Evolutionary conservation across 108 stramenopile species (phyloP).

Genomic region (Cyclotella choctawhatcheeana): DNA sequence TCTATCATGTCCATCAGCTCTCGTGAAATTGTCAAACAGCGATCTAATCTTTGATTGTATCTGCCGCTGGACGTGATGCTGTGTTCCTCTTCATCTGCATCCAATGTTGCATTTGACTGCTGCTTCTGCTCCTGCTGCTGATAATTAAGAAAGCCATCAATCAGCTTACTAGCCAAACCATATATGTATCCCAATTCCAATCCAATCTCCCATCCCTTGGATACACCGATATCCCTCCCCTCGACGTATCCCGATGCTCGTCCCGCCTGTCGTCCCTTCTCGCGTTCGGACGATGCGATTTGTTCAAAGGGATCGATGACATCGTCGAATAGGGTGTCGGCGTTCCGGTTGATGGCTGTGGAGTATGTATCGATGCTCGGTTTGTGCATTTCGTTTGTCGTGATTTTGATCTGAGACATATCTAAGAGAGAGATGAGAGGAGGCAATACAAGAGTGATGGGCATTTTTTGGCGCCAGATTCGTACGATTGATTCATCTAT

Average conservation of each 20-base stretch:
- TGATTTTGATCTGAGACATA: no score
- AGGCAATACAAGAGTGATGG: no score
- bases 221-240: constrained; percentile 28
- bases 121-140: neutral
- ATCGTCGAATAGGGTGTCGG: constrained; percentile 11
- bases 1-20: constrained; percentile 26
- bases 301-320: constrained; percentile 40
- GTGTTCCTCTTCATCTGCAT: neutral
- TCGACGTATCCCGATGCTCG: constrained; percentile 17
- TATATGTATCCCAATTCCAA: constrained; percentile 44
- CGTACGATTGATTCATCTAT: no score
- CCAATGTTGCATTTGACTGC: neutral
- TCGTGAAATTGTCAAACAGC: constrained; percentile 22
- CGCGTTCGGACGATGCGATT: constrained; percentile 24
- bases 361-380: neutral
- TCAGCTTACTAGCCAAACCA: constrained; percentile 18
- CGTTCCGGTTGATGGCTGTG: constrained; percentile 1
- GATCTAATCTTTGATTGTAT: constrained; percentile 20
- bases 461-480: no score
- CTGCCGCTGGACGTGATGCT: neutral
- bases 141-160: constrained; percentile 8
- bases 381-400: no score
- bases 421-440: no score
- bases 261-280: constrained; percentile 19
- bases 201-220: constrained; percentile 52